A percentile compares a stretch with the other conserved stretches of the same genome.
phyloP scores from a whole-genome alignment of 495 filamentous ascomycete species.

The Penicillium antarcticum region DNA sequence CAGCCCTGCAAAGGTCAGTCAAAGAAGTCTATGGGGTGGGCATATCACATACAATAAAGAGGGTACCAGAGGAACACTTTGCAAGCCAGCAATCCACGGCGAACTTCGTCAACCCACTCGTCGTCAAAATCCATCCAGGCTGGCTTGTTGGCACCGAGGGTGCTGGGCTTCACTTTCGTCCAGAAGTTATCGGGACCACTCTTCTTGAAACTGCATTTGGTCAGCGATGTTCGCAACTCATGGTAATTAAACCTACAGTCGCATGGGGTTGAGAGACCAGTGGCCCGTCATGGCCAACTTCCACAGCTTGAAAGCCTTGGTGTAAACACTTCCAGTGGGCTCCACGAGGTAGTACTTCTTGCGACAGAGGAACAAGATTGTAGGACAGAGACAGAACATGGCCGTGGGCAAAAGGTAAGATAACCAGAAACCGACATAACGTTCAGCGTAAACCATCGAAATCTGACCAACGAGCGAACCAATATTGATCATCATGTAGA shows the following conservation, averaged over 20 bases:
- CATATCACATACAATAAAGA: constrained; percentile 50
- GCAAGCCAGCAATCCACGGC: constrained; percentile 66
- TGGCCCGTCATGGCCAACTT: constrained; percentile 58
- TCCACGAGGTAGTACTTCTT: constrained; percentile 55
- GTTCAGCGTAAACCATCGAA: constrained; percentile 37
- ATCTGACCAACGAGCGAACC: constrained; percentile 37
- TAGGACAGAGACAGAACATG: constrained; percentile 57
- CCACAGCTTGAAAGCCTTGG: constrained; percentile 54
- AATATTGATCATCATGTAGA: constrained; percentile 56
- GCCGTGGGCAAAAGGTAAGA: constrained; percentile 67
- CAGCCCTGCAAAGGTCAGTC: constrained; percentile 35
- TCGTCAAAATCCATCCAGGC: constrained; percentile 74
- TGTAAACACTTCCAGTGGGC: constrained; percentile 62
- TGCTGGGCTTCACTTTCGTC: constrained; percentile 64
- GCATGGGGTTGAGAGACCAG: constrained; percentile 56
- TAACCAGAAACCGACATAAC: constrained; percentile 75
- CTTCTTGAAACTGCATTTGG: constrained; percentile 42
- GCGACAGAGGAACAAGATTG: constrained; percentile 59
- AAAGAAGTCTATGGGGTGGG: background rate
- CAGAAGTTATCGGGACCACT: constrained; percentile 52
- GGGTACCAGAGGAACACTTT: constrained; percentile 67
- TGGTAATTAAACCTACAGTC: constrained; percentile 15
- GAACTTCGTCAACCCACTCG: constrained; percentile 69
- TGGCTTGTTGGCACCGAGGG: constrained; percentile 35
- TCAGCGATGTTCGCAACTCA: background rate